Conservation (phyloP, 2,329 filamentous ascomycete species). For the Hymenoscyphus repandus region DNA sequence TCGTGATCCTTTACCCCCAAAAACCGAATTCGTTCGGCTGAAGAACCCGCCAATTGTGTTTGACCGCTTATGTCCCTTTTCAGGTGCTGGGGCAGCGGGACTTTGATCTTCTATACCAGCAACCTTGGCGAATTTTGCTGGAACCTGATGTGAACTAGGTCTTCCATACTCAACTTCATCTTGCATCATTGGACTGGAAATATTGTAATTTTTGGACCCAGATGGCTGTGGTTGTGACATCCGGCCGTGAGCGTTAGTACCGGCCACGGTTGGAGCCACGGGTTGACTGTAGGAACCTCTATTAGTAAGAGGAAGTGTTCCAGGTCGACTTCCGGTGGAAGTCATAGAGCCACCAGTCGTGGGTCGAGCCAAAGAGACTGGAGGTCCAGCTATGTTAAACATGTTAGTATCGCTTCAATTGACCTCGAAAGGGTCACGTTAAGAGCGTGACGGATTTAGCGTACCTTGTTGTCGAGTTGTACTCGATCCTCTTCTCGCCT, state of each 20-base stretch:
- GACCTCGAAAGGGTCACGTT: constrained; percentile 46
- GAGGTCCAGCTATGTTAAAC: constrained; percentile 42
- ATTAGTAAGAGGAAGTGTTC: constrained; percentile 55
- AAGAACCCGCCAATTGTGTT: constrained; percentile 79
- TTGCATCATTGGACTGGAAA: constrained; percentile 59
- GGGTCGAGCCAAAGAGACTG: constrained; percentile 51
- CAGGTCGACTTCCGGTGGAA: constrained; percentile 47
- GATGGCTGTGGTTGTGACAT: constrained; percentile 69
- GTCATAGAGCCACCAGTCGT: constrained; percentile 78
- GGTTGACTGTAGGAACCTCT: constrained; percentile 84
- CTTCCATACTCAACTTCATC: constrained; percentile 50
- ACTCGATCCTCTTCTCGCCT: constrained; percentile 29
- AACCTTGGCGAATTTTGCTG: constrained; percentile 52
- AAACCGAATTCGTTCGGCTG: constrained; percentile 76
- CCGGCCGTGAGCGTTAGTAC: constrained; percentile 82
- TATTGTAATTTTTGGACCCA: constrained; percentile 57
- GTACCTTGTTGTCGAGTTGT: constrained; percentile 35
- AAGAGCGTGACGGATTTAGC: constrained; percentile 41
- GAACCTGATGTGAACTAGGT: constrained; percentile 52
- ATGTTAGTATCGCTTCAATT: constrained; percentile 51
- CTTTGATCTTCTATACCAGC: constrained; percentile 41
- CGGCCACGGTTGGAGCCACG: constrained; percentile 77
- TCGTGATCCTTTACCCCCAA: constrained; percentile 49
- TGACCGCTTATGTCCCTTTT: constrained; percentile 57
- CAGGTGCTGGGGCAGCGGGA: constrained; percentile 39